Evolutionary conservation across 495 filamentous ascomycete species (phyloP).

Genomic region (Aspergillus hancockii): DNA sequence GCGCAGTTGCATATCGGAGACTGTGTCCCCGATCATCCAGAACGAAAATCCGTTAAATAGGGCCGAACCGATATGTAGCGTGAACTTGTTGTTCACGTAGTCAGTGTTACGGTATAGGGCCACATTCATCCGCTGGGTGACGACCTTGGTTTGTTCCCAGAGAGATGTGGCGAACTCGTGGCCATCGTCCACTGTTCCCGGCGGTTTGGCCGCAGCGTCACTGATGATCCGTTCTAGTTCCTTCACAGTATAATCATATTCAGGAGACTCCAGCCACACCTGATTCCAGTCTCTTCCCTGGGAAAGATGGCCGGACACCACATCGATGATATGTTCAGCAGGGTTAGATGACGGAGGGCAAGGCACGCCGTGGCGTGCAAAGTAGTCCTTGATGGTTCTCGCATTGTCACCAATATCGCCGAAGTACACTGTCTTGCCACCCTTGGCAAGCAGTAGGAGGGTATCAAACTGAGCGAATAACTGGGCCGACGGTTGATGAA

Average conservation of each 20-base stretch:
- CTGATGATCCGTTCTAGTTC: constrained; percentile 58
- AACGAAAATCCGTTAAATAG: constrained; percentile 49
- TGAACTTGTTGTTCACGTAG: constrained; percentile 67
- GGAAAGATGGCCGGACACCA: constrained; percentile 53
- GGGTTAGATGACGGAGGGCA: constrained; percentile 75
- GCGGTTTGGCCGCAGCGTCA: constrained; percentile 39
- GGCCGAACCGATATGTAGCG: constrained; percentile 38
- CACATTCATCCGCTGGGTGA: constrained; percentile 58
- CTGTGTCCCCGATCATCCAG: constrained; percentile 38
- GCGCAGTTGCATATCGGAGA: constrained; percentile 33
- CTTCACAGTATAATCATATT: constrained; percentile 40
- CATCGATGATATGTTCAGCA: constrained; percentile 92
- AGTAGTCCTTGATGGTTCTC: constrained; percentile 64
- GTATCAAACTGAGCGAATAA: constrained; percentile 76
- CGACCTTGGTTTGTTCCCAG: constrained; percentile 53
- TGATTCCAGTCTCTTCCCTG: constrained; percentile 60
- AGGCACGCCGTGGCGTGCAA: constrained; percentile 69
- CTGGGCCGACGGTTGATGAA: constrained; percentile 73
- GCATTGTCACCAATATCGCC: constrained; percentile 62
- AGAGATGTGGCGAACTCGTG: constrained; percentile 61
- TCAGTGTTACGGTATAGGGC: constrained; percentile 62
- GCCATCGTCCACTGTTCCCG: constrained; percentile 37
- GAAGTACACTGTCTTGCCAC: constrained; percentile 73
- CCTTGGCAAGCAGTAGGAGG: constrained; percentile 65
- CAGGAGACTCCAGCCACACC: constrained; percentile 61